Evolutionary conservation across 2,329 filamentous ascomycete species (phyloP), one percentile per base, ranked within the genome.

Genomic region (Exophiala mesophila): DNA sequence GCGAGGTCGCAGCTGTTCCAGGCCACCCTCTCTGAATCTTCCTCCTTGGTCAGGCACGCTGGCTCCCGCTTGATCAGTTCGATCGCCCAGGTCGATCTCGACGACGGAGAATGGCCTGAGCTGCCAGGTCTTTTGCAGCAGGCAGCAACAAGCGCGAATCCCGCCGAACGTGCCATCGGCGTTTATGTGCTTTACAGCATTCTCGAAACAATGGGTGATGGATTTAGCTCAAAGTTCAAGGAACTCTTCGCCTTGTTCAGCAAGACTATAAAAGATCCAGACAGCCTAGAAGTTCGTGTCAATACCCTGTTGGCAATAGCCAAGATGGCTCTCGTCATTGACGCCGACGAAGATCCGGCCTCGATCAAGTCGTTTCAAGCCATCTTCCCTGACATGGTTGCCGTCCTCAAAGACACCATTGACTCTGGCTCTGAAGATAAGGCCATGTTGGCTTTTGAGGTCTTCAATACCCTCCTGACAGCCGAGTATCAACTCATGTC

Each of bases 151-250:
- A 89, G 81, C 62, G 70, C 76, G 47, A 82, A 82, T 49, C 82
- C 86, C 38, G 74, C 80, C 48, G 86, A 94, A 64, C 83, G 92
- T 54, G 88, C 94, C 63, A 86, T 96, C 29, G 88, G 85, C 53
- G 83, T 90, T 52, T 97, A 92, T 70, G 88, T 97, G 56, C 82
- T 97, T 54, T 96, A 83, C 70, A 90, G 88, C 49, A 81, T 96
- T 34, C 74, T 97, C 8, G 92, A 98, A 70, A 83, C 84, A 41
- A 83, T 94, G 55, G 88, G 88, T 15, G 82, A 88, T 54, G 77
- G 82, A 55, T 94, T 96, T 66, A 79, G 80, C 57, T 85, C 89
- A 59, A 85, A 92, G 66, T 79, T 88, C 57, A 67, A 75, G 45
- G 81, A 86, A 60, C 78, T 97, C 47, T 87, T 97, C 59, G 74